A percentile compares a stretch with the other conserved stretches of the same genome.
Evolutionary conservation across 148 eudicot species (phyloP).

Genomic region (Polygonum maritimum): DNA sequence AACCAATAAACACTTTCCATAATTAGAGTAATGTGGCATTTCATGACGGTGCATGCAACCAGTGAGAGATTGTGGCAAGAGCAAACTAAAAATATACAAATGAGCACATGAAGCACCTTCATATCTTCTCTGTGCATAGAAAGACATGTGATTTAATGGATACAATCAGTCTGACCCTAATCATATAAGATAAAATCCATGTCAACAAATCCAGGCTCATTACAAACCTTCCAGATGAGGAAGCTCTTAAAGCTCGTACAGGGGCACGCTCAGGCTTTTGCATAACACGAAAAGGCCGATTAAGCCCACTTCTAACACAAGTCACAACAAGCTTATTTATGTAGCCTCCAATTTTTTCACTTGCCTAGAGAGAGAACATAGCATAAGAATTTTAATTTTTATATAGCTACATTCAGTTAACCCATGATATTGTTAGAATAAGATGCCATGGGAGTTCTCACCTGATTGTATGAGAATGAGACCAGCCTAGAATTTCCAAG

Average conservation of each 20-base stretch:
- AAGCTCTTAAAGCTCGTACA: slow-evolving; percentile 90
- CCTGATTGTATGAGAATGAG: slow-evolving; percentile 87
- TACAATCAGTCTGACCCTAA: neutral
- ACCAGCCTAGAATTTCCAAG: slow-evolving; percentile 93
- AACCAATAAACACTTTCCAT: neutral
- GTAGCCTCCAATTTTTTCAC: slow-evolving; percentile 82
- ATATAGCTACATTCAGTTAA: neutral
- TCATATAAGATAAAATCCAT: neutral
- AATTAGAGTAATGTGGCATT: neutral
- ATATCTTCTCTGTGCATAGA: neutral
- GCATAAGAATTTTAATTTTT: neutral
- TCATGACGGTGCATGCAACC: neutral
- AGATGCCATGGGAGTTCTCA: slow-evolving; percentile 13
- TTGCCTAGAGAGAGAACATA: slow-evolving; percentile 41
- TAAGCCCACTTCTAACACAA: slow-evolving; percentile 87
- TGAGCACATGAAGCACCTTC: neutral
- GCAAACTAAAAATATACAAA: neutral
- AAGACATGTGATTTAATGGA: neutral
- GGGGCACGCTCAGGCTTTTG: slow-evolving; percentile 99
- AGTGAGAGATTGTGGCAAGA: neutral
- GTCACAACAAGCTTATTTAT: slow-evolving; percentile 86
- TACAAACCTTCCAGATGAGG: slow-evolving; percentile 92
- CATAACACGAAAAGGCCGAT: slow-evolving; percentile 77
- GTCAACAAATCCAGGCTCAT: neutral
- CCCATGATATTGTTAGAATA: neutral